Conservation (phyloP, 345 rosid species). For the Dimocarpus longan region DNA sequence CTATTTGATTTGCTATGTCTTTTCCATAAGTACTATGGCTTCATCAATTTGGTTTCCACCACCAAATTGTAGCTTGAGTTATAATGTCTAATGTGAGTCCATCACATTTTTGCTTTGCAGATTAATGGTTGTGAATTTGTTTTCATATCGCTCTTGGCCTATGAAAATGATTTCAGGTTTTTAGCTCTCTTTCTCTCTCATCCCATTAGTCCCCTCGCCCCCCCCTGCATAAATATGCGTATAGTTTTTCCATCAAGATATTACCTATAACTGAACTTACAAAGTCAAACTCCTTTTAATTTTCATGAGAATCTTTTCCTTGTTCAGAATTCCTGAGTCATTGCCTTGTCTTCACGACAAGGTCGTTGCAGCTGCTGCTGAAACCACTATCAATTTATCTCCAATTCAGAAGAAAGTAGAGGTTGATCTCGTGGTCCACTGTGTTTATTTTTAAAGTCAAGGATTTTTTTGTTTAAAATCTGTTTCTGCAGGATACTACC, state of each 20-base stretch:
- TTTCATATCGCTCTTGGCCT: slow-evolving; percentile 56
- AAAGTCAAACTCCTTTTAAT: background rate
- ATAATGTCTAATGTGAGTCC: background rate
- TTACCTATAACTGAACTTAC: background rate
- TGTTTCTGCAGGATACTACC: slow-evolving; percentile 51
- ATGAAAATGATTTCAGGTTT: slow-evolving; percentile 68
- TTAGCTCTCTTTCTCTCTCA: slow-evolving; percentile 29
- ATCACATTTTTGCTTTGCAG: slow-evolving; percentile 38
- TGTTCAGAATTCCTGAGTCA: slow-evolving; percentile 69
- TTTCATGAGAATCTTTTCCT: slow-evolving; percentile 15
- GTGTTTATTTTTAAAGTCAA: slow-evolving; percentile 10
- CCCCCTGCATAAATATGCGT: background rate
- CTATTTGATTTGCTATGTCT: background rate
- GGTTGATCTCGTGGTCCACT: slow-evolving; percentile 32
- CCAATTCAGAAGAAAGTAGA: slow-evolving; percentile 51
- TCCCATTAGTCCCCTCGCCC: slow-evolving; percentile 5
- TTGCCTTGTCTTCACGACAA: slow-evolving; percentile 78
- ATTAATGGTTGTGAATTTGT: slow-evolving; percentile 78
- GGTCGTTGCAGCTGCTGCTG: slow-evolving; percentile 77
- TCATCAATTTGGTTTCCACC: background rate
- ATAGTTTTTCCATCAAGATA: background rate
- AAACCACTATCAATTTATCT: slow-evolving; percentile 48
- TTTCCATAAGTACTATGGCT: background rate
- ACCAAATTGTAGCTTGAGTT: slow-evolving; percentile 2
- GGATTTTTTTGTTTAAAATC: slow-evolving; percentile 21